Base-by-base conservation (phyloP, 2,329 filamentous ascomycete species). In the Monosporascus sp. region DNA sequence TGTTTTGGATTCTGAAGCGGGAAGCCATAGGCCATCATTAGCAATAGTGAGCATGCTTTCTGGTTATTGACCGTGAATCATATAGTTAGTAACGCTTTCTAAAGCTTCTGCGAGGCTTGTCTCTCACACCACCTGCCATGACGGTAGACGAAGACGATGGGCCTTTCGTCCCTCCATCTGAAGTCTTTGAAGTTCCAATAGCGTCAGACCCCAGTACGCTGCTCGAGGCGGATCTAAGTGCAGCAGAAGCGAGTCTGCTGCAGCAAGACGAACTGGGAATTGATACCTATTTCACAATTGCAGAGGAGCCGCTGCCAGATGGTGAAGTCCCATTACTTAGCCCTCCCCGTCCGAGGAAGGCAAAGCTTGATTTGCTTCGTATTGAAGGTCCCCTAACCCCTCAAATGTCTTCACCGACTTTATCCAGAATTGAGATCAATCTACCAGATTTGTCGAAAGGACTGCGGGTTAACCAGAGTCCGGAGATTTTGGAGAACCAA, bases 51-150 rank as follows among this genome's bases (percentile, higher is more conserved):
- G 57, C 54, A 18, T 38, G 17, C 15, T 36, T 4, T 4, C 48
- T 15, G 38, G 22, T 35, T 35, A 24, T 48, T 48, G 15, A 35
- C 11, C 6, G 6, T 18, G 25, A 43, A 3, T 37, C 41, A 5
- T 46, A 45, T 49, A 47, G 57, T 52, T 53, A 38, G 56, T 35
- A 48, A 52, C 24, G 9, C 31, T 35, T 35, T 35, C 31, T 37
- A 25, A 37, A 66, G 65, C 31, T 39, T 48, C 27, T 56, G 17
- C 57, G 50, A 49, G 50, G 56, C 24, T 36, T 58, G n/a, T 50
- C 46, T 6, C 49, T 67, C 18, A 67, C 66, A 15, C 65, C 67
- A 41, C 66, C 65, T 18, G 57, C 68, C 7, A 66, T 58, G 39
- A 62, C 62, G 8, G 15, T 20, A 31, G 15, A 38, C 9, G 24